phyloP scores from a whole-genome alignment of 108 stramenopile species.

The Craspedostauros australis region DNA sequence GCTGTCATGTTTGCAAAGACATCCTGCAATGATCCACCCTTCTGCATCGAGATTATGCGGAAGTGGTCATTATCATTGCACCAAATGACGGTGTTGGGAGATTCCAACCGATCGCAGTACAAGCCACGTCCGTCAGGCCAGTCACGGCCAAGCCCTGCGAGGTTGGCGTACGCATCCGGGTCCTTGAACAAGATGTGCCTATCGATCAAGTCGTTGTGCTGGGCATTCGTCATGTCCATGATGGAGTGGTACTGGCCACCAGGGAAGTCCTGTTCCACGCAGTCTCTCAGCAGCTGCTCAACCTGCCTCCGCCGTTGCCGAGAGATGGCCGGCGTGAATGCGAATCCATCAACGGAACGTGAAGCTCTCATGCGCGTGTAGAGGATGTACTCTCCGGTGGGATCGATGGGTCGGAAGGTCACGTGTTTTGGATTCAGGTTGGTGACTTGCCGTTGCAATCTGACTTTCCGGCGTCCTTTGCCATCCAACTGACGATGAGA shows the following conservation, averaged over 20 bases:
- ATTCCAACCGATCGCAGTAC: conserved; percentile 52
- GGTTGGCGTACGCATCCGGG: conserved; percentile 75
- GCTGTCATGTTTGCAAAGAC: conserved; percentile 70
- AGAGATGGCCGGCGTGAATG: conserved; percentile 74
- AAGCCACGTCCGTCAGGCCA: conserved; percentile 88
- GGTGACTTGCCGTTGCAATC: conserved; percentile 50
- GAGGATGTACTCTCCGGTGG: conserved; percentile 75
- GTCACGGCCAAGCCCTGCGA: conserved; percentile 67
- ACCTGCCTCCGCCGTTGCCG: conserved; percentile 45
- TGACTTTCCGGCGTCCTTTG: conserved; percentile 3
- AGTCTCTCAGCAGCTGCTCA: conserved; percentile 40
- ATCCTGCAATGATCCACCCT: conserved; percentile 83
- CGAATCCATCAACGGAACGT: conserved; percentile 70
- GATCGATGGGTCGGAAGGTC: conserved; percentile 56
- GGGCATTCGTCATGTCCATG: conserved; percentile 72
- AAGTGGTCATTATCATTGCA: conserved; percentile 90
- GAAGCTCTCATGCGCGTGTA: conserved; percentile 87
- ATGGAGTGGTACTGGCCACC: conserved; percentile 64
- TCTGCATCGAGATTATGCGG: conserved; percentile 76
- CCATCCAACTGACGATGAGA: not conserved
- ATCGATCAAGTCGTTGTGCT: conserved; percentile 71
- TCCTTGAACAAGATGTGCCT: conserved; percentile 80
- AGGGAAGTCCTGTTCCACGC: conserved; percentile 37
- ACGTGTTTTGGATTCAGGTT: conserved; percentile 62
- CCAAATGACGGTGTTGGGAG: conserved; percentile 85